These are phyloP conservation scores for Larix kaempferi DNA, from an alignment of 75 land plant species.

Conservation along the genomic window DNA sequence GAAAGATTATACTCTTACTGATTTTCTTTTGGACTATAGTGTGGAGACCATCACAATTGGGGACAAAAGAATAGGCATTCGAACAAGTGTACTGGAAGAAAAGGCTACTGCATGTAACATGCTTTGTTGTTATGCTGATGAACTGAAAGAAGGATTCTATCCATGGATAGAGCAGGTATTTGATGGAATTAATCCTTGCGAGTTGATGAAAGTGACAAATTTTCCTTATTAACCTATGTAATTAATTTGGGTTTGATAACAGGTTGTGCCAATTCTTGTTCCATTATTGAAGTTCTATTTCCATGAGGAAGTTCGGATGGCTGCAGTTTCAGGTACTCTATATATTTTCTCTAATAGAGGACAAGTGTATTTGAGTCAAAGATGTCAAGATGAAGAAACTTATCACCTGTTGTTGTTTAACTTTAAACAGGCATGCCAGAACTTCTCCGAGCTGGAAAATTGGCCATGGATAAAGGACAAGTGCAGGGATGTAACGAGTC, in stretches of 20 bases:
- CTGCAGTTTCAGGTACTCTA: constrained; percentile 28
- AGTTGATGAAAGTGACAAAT: background rate
- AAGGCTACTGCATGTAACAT: constrained; percentile 39
- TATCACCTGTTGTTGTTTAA: constrained; percentile 1
- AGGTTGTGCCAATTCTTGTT: constrained; percentile 27
- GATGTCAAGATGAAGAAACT: background rate
- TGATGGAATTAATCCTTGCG: background rate
- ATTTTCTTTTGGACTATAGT: constrained; percentile 11
- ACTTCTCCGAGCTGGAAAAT: constrained; percentile 40
- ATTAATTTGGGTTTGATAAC: background rate
- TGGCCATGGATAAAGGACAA: constrained; percentile 54
- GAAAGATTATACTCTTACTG: background rate
- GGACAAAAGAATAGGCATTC: constrained; percentile 28
- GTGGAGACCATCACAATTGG: constrained; percentile 36
- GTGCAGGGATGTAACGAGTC: constrained; percentile 45
- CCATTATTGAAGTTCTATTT: constrained; percentile 30
- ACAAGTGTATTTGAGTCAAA: background rate
- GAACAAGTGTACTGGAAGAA: constrained; percentile 34
- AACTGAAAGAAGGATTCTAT: constrained; percentile 32
- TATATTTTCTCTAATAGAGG: background rate
- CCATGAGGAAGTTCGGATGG: constrained; percentile 33
- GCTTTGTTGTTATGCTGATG: constrained; percentile 36
- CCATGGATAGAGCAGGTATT: constrained; percentile 30
- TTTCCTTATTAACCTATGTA: background rate
- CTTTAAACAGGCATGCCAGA: constrained; percentile 53